Evolutionary conservation across 805 yeast species (phyloP), one percentile per base, ranked within the genome.

Genomic region (Wickerhamomyces strasburgensis): DNA sequence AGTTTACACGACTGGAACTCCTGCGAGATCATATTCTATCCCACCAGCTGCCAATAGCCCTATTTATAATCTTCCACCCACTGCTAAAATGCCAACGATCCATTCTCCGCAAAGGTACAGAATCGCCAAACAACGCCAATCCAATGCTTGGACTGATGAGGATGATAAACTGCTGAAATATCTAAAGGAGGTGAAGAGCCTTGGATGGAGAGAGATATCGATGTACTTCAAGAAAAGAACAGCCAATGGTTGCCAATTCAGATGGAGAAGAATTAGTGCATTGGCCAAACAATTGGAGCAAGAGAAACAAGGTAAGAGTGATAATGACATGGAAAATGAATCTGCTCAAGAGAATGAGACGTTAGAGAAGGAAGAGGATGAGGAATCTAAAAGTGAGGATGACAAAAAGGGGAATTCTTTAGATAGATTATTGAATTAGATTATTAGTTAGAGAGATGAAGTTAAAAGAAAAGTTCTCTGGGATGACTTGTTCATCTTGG

Each of bases 181-280:
- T 46, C 63, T 81, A 48, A 81, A 81, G 56, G 88, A 82, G 49
- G 75, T 70, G 42, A 76, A 73, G 51, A 79, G 78, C 52, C 62
- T 80, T 38, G 88, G 88, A 2, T 81, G 89, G 89, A 70, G 83
- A 57, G 88, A 82, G 44, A 80, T 81, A 39, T 78, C 85, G 3
- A 58, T 73, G 19, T 77, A 78, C 47, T 81, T 81, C 59, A 71
- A 74, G 32, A 77, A 75, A 53, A 61, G 89, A 47, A 81, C 88
- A 7, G 81, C 87, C 26, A 81, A 80, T 54, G 86, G 86, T 3
- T 80, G 87, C 52, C 86, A 80, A 56, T 80, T 80, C 55, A 69
- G 89, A 47, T 81, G 88, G 88, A 68, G 89, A 51, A 61, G 89
- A 42, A 42, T 54, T 14, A 37, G 44, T 15, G 50, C 50, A 1